A percentile compares a stretch with the other conserved stretches of the same genome.
phyloP scores from a whole-genome alignment of 2,329 filamentous ascomycete species.

The Penicillium sp. region DNA sequence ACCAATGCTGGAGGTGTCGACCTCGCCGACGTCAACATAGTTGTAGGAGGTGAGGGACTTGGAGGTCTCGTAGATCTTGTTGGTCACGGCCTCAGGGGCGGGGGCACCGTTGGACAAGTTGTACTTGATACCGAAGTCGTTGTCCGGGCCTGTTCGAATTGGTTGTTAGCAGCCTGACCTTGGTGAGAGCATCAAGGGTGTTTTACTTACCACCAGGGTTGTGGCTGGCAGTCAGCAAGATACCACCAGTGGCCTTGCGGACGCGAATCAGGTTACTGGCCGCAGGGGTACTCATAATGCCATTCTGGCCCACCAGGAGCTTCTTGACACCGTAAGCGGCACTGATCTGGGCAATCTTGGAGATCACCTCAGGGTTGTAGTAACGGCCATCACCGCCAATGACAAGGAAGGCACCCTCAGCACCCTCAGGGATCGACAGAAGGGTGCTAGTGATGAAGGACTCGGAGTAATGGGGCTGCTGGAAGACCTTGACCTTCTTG shows the following conservation, averaged over 20 bases:
- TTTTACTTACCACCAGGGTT: constrained; percentile 82
- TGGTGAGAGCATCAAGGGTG: background rate
- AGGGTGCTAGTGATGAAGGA: constrained; percentile 92
- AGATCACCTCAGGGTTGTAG: constrained; percentile 95
- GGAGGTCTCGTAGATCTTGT: constrained; percentile 93
- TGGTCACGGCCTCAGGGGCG: constrained; percentile 91
- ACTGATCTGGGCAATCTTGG: constrained; percentile 95
- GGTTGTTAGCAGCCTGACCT: background rate
- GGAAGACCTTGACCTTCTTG: constrained; percentile 98
- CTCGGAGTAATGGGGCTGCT: constrained; percentile 93
- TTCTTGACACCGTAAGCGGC: constrained; percentile 98
- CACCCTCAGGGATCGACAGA: constrained; percentile 93
- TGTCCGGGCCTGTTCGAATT: constrained; percentile 67
- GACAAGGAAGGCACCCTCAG: constrained; percentile 82
- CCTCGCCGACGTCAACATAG: constrained; percentile 78
- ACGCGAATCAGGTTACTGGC: constrained; percentile 95
- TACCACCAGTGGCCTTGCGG: constrained; percentile 91
- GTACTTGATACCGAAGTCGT: constrained; percentile 99
- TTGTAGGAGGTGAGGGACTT: constrained; percentile 92
- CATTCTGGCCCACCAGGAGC: constrained; percentile 91
- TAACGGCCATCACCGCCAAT: constrained; percentile 96
- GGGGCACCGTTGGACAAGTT: constrained; percentile 95
- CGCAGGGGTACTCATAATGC: constrained; percentile 93
- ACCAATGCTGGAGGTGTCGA: constrained; percentile 82
- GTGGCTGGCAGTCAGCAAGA: constrained; percentile 94